These are phyloP conservation scores for Boletus edulis DNA, from an alignment of 768 basidiomycete genomes.

Conservation along the genomic window DNA sequence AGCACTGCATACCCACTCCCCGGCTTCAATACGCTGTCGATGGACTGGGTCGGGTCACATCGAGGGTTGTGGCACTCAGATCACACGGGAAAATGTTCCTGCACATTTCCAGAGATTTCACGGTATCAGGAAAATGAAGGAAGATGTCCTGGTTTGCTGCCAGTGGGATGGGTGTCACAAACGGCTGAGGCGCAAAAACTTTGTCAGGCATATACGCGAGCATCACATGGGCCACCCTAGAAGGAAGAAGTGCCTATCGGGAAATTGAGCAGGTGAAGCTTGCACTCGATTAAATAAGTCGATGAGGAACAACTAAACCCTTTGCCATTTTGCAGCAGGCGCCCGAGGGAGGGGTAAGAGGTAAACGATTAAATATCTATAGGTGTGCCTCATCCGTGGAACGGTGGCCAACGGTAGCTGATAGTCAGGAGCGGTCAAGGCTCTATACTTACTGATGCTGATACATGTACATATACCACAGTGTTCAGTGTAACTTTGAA, in stretches of 20 bases:
- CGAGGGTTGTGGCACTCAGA: background rate
- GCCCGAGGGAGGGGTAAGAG: no score
- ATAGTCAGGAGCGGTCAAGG: no score
- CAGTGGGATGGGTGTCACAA: background rate
- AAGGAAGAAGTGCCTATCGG: background rate
- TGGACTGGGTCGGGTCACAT: background rate
- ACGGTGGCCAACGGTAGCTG: no score
- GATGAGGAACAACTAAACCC: no score
- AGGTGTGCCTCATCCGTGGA: no score
- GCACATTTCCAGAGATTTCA: background rate
- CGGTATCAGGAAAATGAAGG: background rate
- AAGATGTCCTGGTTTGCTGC: background rate
- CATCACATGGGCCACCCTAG: background rate
- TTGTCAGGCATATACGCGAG: constrained; percentile 7
- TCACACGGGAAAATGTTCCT: background rate
- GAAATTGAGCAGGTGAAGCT: background rate
- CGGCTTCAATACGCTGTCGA: background rate
- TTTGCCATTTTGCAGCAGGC: no score
- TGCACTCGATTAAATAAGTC: no score
- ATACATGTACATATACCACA: no score
- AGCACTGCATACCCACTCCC: background rate
- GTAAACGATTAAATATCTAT: no score
- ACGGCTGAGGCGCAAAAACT: background rate
- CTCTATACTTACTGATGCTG: no score
- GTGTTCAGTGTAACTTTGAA: no score